Conservation (phyloP, 2,329 filamentous ascomycete species). For the Waltergamsia citrina region DNA sequence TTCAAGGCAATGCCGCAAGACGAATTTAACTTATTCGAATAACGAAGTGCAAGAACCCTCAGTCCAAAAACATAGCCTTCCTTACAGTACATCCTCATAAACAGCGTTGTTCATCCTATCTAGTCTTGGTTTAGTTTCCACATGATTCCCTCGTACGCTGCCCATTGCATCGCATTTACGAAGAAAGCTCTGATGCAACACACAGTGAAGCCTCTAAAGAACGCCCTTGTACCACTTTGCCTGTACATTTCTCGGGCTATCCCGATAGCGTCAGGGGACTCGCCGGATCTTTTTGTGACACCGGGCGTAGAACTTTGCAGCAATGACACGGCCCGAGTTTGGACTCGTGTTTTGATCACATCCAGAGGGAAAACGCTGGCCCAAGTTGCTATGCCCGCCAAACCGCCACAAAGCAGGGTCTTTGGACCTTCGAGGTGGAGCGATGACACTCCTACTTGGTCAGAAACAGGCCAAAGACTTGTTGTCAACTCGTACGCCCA, state of each 20-base stretch:
- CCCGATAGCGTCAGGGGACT: too few species aligned
- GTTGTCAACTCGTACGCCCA: conserved; percentile 81
- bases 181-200: conserved; percentile 83
- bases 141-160: conserved; percentile 71
- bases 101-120: too few species aligned
- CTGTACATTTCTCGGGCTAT: conserved; percentile 59
- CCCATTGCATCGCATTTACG: conserved; percentile 92
- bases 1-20: too few species aligned
- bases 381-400: conserved; percentile 86
- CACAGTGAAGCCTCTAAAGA: conserved; percentile 67
- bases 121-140: neutral
- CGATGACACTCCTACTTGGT: conserved; percentile 10
- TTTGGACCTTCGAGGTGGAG: conserved; percentile 42
- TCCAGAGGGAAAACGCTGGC: conserved; percentile 84
- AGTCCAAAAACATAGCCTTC: too few species aligned
- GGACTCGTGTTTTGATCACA: conserved; percentile 86
- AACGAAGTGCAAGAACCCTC: too few species aligned
- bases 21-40: too few species aligned
- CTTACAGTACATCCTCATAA: too few species aligned
- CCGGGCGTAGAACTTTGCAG: too few species aligned
- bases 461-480: conserved; percentile 36
- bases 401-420: conserved; percentile 71
- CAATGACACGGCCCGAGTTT: conserved; percentile 59
- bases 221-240: conserved; percentile 49
- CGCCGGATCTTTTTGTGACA: too few species aligned